phyloP scores from a whole-genome alignment of 495 filamentous ascomycete genomes.

The Aspergillus saccharolyticus region DNA sequence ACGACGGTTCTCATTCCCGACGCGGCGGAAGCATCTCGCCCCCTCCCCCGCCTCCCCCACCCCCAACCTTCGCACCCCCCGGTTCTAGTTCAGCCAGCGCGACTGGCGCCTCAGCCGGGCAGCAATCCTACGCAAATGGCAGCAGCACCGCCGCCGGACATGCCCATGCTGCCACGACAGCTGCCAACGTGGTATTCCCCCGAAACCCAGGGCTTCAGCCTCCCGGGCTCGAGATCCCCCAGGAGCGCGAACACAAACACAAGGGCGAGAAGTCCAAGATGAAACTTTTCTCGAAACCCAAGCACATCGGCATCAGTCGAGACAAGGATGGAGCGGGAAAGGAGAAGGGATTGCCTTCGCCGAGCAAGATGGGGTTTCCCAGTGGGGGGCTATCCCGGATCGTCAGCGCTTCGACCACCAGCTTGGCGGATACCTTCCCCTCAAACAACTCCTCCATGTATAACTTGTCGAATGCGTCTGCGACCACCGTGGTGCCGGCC shows the following conservation, averaged over 20 bases:
- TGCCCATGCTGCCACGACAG: constrained; percentile 67
- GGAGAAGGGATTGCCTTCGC: constrained; percentile 70
- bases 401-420: constrained; percentile 73
- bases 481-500: constrained; percentile 63
- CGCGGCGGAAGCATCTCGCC: constrained; percentile 44
- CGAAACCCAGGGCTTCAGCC: constrained; percentile 58
- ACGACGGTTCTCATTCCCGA: constrained; percentile 26
- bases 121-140: neutral
- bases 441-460: constrained; percentile 70
- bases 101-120: constrained; percentile 32
- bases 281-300: constrained; percentile 86
- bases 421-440: constrained; percentile 58
- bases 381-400: constrained; percentile 55
- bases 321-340: constrained; percentile 58
- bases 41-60: constrained; percentile 46
- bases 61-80: constrained; percentile 52
- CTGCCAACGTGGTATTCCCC: constrained; percentile 84
- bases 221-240: constrained; percentile 30
- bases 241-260: constrained; percentile 57
- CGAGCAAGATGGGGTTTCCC: constrained; percentile 66
- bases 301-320: constrained; percentile 70
- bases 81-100: constrained; percentile 43
- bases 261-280: constrained; percentile 81
- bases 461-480: constrained; percentile 74
- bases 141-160: constrained; percentile 48